phyloP scores from a whole-genome alignment of 768 basidiomycete genomes.

The Russula abietina region DNA sequence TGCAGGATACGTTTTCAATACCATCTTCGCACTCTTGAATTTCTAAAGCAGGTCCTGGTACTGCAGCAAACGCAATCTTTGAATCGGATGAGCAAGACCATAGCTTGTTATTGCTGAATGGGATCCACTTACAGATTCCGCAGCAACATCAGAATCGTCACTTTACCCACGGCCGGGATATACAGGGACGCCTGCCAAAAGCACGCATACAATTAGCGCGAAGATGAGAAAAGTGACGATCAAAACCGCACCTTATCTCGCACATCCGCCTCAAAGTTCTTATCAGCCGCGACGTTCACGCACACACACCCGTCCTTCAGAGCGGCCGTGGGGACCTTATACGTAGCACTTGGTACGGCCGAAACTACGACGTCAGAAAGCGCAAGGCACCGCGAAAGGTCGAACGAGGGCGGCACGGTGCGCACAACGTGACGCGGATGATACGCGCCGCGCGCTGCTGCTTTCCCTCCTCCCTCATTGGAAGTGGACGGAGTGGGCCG shows the following conservation, averaged over 20 bases:
- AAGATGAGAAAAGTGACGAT: no score
- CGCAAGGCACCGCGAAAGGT: conserved; percentile 74
- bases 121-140: conserved; percentile 71
- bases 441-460: conserved; percentile 45
- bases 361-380: conserved; percentile 91
- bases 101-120: no score
- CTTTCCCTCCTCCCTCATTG: background rate
- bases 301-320: conserved; percentile 93
- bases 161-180: conserved; percentile 94
- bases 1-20: background rate
- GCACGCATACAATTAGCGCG: background rate
- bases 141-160: conserved; percentile 96
- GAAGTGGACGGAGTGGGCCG: conserved; percentile 44
- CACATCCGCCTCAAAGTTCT: conserved; percentile 93
- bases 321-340: conserved; percentile 85
- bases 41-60: conserved; percentile 13
- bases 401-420: conserved; percentile 45
- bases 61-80: conserved; percentile 12
- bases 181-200: conserved; percentile 77
- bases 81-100: conserved; percentile 1
- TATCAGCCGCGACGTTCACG: conserved; percentile 88
- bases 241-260: conserved; percentile 67
- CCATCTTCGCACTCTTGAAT: background rate
- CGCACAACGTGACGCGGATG: conserved; percentile 82
- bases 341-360: conserved; percentile 78